A percentile compares a stretch with the other conserved stretches of the same genome.
phyloP scores from a whole-genome alignment of 352 stramenopile species.

The Pythium volutum region DNA sequence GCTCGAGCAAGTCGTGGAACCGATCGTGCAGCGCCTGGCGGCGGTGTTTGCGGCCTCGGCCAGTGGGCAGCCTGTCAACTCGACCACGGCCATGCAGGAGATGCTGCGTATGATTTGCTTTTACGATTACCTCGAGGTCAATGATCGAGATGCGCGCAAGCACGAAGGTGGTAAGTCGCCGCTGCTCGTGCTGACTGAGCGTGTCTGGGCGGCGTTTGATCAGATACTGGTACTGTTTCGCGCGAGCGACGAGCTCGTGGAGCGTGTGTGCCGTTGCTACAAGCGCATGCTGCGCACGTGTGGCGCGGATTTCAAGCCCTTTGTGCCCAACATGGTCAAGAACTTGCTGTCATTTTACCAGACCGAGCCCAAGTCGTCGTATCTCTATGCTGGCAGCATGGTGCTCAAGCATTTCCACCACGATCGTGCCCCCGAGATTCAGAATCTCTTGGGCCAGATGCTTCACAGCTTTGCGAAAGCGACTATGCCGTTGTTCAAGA shows the following conservation, averaged over 20 bases:
- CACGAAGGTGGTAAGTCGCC: conserved; percentile 31
- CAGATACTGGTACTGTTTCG: conserved; percentile 76
- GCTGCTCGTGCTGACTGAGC: conserved; percentile 70
- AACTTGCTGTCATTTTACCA: conserved; percentile 79
- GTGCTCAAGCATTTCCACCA: conserved; percentile 73
- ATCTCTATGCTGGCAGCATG: conserved; percentile 82
- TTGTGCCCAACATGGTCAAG: conserved; percentile 73
- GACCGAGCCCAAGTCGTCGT: conserved; percentile 78
- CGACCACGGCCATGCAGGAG: conserved; percentile 49
- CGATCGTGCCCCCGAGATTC: conserved; percentile 22
- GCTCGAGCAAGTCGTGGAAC: conserved; percentile 66
- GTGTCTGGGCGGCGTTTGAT: conserved; percentile 79
- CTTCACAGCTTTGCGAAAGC: conserved; percentile 62
- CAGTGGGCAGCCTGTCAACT: conserved; percentile 34
- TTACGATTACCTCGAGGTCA: conserved; percentile 71
- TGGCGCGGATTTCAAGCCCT: conserved; percentile 50
- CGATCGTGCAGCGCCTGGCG: conserved; percentile 51
- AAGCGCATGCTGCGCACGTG: conserved; percentile 85
- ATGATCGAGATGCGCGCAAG: not conserved
- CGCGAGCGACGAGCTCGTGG: conserved; percentile 71
- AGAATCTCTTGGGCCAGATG: conserved; percentile 46
- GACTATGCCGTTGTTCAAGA: conserved; percentile 85
- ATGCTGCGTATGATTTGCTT: conserved; percentile 80
- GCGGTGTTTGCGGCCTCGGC: conserved; percentile 38
- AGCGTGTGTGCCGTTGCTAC: conserved; percentile 82